phyloP scores from a whole-genome alignment of 1,139 yeast genomes.

The Diutina neorugosa region DNA sequence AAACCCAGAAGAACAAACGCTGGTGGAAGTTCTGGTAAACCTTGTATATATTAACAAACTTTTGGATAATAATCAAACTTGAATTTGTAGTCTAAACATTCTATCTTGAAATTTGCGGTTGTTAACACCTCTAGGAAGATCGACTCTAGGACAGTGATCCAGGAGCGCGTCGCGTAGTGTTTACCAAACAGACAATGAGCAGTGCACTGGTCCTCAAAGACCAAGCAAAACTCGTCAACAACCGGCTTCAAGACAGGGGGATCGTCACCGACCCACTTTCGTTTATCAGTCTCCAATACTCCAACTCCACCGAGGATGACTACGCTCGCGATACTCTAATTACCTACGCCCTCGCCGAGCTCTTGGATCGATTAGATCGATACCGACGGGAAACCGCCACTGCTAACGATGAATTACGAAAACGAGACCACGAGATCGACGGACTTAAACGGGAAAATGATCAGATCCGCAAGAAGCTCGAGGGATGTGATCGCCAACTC shows the following conservation, averaged over 20 bases:
- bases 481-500: neutral
- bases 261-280: neutral
- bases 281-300: neutral
- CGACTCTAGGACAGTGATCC: no score
- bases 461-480: neutral
- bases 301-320: neutral
- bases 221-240: neutral
- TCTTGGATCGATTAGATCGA: neutral
- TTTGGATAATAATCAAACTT: no score
- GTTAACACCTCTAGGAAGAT: no score
- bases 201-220: neutral
- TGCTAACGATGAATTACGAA: neutral
- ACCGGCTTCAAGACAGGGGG: neutral
- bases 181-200: neutral
- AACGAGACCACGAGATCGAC: neutral
- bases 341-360: neutral
- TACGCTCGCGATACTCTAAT: neutral
- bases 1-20: neutral
- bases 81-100: no score
- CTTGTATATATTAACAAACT: neutral
- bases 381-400: neutral
- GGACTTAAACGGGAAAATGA: neutral
- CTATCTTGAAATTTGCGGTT: no score
- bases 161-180: neutral
- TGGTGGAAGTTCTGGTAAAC: slow-evolving; percentile 2